These are phyloP conservation scores for Lecanicillium sp. DNA, from an alignment of 2,329 filamentous ascomycete species.

Conservation along the genomic window DNA sequence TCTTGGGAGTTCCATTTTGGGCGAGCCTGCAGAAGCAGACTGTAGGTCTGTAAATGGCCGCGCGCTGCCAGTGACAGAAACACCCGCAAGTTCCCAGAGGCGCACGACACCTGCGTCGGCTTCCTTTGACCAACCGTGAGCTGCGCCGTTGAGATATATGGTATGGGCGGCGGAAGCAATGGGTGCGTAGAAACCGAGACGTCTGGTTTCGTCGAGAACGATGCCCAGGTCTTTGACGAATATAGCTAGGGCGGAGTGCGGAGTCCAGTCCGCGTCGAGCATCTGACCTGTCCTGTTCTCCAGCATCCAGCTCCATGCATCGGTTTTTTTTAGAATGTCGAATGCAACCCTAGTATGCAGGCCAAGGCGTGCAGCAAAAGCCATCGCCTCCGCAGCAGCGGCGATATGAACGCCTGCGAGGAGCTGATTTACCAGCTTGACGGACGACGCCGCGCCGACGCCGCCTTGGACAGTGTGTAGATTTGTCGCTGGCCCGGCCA, in stretches of 20 bases:
- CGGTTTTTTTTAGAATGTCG: slow-evolving; percentile 38
- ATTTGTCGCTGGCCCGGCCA: slow-evolving; percentile 27
- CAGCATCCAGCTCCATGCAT: slow-evolving; percentile 33
- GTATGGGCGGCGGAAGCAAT: slow-evolving; percentile 27
- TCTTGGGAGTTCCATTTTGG: not conserved
- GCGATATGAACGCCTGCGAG: slow-evolving; percentile 54
- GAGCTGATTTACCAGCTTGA: slow-evolving; percentile 54
- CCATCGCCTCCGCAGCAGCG: slow-evolving; percentile 49
- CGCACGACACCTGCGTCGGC: slow-evolving; percentile 30
- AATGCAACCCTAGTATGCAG: slow-evolving; percentile 43
- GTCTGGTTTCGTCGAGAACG: slow-evolving; percentile 27
- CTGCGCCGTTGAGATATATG: slow-evolving; percentile 27
- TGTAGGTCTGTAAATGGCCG: not conserved
- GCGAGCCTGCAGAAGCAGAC: not conserved
- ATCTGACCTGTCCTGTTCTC: slow-evolving; percentile 30
- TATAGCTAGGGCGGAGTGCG: slow-evolving; percentile 29
- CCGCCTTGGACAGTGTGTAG: slow-evolving; percentile 44
- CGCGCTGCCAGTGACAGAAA: slow-evolving; percentile 19
- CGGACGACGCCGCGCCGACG: slow-evolving; percentile 47
- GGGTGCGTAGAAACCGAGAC: slow-evolving; percentile 22
- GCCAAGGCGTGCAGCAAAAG: slow-evolving; percentile 46
- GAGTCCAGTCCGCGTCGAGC: slow-evolving; percentile 30
- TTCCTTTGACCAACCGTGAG: slow-evolving; percentile 27
- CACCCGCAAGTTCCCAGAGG: slow-evolving; percentile 31
- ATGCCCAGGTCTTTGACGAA: slow-evolving; percentile 31